Evolutionary conservation across 176 grass and related monocot genomes (phyloP).

Genomic region (Avena atlantica): DNA sequence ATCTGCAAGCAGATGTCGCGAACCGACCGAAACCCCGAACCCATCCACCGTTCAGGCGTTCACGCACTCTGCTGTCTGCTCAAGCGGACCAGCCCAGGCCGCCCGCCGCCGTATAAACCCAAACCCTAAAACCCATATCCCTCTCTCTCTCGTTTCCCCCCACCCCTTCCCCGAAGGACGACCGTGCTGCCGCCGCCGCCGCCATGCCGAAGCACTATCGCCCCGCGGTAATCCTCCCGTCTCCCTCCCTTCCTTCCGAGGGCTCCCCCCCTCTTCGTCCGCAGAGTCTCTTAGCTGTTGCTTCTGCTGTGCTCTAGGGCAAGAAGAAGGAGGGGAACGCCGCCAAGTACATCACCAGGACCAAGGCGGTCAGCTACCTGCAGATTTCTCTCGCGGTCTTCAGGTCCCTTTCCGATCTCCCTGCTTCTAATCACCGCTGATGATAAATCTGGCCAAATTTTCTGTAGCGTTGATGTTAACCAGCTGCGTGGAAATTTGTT

Average conservation of each 20-base stretch:
- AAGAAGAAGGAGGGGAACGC: constrained; percentile 99
- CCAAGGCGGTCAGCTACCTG: constrained; percentile 80
- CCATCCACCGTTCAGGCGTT: neutral
- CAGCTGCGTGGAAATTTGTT: neutral
- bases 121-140: constrained; percentile 50
- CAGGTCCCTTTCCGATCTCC: constrained; percentile 48
- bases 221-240: constrained; percentile 57
- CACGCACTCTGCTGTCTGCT: neutral
- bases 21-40: neutral
- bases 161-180: constrained; percentile 4
- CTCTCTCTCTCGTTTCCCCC: constrained; percentile 2
- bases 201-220: constrained; percentile 93
- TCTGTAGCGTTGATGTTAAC: neutral
- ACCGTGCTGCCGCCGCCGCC: constrained; percentile 6
- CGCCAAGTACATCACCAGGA: constrained; percentile 96
- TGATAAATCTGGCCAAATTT: neutral
- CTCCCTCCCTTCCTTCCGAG: neutral
- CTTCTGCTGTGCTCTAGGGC: constrained; percentile 51
- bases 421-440: neutral
- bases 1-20: neutral
- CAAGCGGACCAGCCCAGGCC: constrained; percentile 16
- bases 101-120: constrained; percentile 37
- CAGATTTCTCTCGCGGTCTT: constrained; percentile 80
- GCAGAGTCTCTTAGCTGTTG: neutral
- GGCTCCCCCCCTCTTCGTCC: neutral